phyloP scores from a whole-genome alignment of 352 stramenopile genomes.

The Aphanomyces astaci region DNA sequence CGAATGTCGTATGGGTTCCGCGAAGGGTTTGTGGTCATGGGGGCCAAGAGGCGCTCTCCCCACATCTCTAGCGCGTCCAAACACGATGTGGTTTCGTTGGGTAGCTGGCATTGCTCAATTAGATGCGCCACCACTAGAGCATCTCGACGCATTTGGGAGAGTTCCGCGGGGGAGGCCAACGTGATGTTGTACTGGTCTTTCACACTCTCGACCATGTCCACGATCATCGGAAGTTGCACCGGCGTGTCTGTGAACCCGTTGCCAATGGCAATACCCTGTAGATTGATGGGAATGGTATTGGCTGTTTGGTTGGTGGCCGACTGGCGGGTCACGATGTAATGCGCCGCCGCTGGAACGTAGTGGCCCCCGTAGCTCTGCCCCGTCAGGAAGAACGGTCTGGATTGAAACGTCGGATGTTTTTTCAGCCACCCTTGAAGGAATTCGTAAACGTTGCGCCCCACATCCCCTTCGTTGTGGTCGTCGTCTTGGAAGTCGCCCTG shows the following conservation, averaged over 20 bases:
- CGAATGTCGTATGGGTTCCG: constrained; percentile 77
- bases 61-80: constrained; percentile 40
- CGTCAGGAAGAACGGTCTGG: constrained; percentile 52
- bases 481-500: constrained; percentile 32
- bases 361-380: constrained; percentile 61
- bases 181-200: constrained; percentile 59
- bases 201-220: constrained; percentile 59
- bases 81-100: constrained; percentile 29
- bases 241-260: constrained; percentile 60
- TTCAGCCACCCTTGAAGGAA: constrained; percentile 54
- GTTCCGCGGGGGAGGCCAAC: constrained; percentile 34
- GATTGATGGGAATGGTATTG: constrained; percentile 42
- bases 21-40: constrained; percentile 31
- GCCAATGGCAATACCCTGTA: constrained; percentile 70
- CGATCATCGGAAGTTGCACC: constrained; percentile 34
- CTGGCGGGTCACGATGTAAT: constrained; percentile 46
- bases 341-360: constrained; percentile 45
- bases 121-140: too few relatives aligned
- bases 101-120: too few relatives aligned
- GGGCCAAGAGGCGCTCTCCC: constrained; percentile 28
- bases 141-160: constrained; percentile 37
- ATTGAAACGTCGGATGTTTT: constrained; percentile 38
- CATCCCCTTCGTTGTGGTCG: constrained; percentile 37
- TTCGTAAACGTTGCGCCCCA: constrained; percentile 53
- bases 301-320: constrained; percentile 15